Evolutionary conservation across 139 green algal species (phyloP).

Genomic region (Micractinium conductrix): DNA sequence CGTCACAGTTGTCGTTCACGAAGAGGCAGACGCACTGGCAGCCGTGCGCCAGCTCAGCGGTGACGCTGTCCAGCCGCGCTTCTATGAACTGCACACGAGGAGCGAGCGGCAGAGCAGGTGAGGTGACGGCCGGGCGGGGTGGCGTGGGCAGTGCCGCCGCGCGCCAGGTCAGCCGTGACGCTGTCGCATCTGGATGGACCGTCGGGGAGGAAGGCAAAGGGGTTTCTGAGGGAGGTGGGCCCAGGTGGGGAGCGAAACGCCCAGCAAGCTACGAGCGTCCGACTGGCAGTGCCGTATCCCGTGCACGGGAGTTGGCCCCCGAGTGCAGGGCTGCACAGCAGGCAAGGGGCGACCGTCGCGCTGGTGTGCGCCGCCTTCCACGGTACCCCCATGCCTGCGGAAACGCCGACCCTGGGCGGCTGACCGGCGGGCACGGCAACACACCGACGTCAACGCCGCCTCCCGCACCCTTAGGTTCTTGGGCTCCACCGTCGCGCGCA

Average conservation of each 20-base stretch:
- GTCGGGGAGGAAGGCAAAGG: too few species aligned
- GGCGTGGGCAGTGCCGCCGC: background rate
- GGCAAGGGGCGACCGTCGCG: too few species aligned
- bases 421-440: background rate
- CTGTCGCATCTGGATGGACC: too few species aligned
- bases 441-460: background rate
- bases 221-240: too few species aligned
- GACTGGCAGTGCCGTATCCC: too few species aligned
- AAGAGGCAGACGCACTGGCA: constrained; percentile 66
- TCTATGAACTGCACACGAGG: constrained; percentile 33
- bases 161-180: background rate
- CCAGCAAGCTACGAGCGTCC: too few species aligned
- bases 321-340: background rate
- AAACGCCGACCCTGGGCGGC: background rate
- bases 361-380: too few species aligned
- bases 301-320: background rate
- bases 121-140: background rate
- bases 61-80: constrained; percentile 57
- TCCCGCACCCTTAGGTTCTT: background rate
- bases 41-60: constrained; percentile 57
- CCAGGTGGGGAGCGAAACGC: too few species aligned
- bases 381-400: background rate
- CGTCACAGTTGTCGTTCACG: constrained; percentile 71
- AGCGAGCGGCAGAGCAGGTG: background rate
- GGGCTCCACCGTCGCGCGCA: background rate